Evolutionary conservation across 768 basidiomycete genomes (phyloP), one percentile per base, ranked within the genome.

Genomic region (Mycena metata): DNA sequence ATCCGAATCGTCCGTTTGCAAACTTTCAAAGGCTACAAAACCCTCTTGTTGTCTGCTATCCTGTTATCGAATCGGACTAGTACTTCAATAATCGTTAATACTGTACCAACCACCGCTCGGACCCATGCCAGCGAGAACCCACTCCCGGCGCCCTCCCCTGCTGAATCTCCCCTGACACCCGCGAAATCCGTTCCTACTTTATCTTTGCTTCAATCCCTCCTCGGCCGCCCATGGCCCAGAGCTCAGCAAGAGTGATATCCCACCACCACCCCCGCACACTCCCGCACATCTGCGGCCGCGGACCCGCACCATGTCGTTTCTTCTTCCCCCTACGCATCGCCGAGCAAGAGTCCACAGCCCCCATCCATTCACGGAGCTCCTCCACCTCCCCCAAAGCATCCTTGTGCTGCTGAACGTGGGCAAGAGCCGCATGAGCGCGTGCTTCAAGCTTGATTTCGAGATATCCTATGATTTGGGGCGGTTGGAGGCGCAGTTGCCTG

Each of bases 351-450:
- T 87, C 88, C 35, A 88, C 88, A 68, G 86, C 87, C 1, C 83
- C 86, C 21, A 74, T 83, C 10, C 89, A 90, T 76, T 91, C n/a
- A 72, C 79, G 33, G 86, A 90, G 69, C 77, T 90, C 64, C 71
- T 82, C 0, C 76, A 78, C 5, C 84, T 90, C n/a, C 8, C 81
- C 90, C 33, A 83, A 86, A 70, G 89, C 7, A 90, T 85, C 4
- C 80, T 90, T 41, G 87, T 91, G 30, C 81, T 91, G 6, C 90
- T 90, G 3, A 87, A 88, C 65, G 88, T 90, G 5, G 86, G 85
- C 9, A 85, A 85, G 64, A 86, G 85, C 52, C 83, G 86, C 42
- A 80, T 90, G 39, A 85, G 86, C 0, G 75, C 80, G 5, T 91
- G 89, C 78, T 83, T 81, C 69, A 76, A 79, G 56, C 84, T 82